Conservation (phyloP, 345 rosid species). For the Pugionium cornutum region DNA sequence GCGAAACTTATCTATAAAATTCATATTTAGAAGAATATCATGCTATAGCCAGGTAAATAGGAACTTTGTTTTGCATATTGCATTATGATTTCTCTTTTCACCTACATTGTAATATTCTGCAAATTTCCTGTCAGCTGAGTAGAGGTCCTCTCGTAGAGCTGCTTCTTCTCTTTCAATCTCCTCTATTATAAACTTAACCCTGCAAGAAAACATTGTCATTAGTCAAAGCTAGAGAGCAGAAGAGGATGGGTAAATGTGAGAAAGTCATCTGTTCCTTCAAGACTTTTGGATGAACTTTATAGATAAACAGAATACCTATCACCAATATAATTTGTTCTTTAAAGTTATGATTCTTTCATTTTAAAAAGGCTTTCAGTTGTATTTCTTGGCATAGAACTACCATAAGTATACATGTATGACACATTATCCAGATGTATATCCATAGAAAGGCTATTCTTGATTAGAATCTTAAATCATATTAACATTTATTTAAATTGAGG, state of each 20-base stretch:
- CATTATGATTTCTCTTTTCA: constrained; percentile 29
- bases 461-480: not conserved
- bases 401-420: not conserved
- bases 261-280: not conserved
- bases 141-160: constrained; percentile 87
- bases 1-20: not conserved
- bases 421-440: constrained; percentile 11
- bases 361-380: constrained; percentile 1
- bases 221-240: not conserved
- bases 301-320: not conserved
- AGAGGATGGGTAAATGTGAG: constrained; percentile 13
- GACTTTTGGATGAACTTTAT: not conserved
- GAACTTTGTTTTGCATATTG: constrained; percentile 4
- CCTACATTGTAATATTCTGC: constrained; percentile 90
- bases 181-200: constrained; percentile 92
- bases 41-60: not conserved
- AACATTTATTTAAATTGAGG: not conserved
- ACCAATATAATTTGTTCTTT: no score
- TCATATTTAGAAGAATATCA: not conserved
- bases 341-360: not conserved
- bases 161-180: constrained; percentile 96
- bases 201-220: constrained; percentile 33
- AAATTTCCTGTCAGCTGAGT: constrained; percentile 90
- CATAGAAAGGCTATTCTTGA: no score
- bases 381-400: constrained; percentile 19